Conservation (phyloP, 768 basidiomycete species). For the Phanerochaete carnosa region DNA sequence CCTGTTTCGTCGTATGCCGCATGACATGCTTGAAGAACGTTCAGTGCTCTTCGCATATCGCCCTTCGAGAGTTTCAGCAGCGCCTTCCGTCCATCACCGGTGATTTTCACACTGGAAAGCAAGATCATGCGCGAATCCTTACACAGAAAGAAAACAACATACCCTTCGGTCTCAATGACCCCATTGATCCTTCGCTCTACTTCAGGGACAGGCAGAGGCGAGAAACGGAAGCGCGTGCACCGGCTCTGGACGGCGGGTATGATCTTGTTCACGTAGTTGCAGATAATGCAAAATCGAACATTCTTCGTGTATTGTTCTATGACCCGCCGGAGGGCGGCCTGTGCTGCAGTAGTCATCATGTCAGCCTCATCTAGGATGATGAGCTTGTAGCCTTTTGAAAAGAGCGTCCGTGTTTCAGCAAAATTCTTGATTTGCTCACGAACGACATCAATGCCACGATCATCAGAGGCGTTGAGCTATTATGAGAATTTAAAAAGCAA, state of each 20-base stretch:
- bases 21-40: slow-evolving; percentile 96
- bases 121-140: background rate
- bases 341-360: slow-evolving; percentile 99
- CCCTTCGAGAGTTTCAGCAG: slow-evolving; percentile 93
- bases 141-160: slow-evolving; percentile 23
- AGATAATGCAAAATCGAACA: slow-evolving; percentile 98
- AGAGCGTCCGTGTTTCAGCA: slow-evolving; percentile 90
- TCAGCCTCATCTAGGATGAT: slow-evolving; percentile 99
- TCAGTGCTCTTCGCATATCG: slow-evolving; percentile 96
- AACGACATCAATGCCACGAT: slow-evolving; percentile 97
- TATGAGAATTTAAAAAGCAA: background rate
- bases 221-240: slow-evolving; percentile 96
- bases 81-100: slow-evolving; percentile 82
- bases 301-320: slow-evolving; percentile 99
- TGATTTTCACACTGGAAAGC: slow-evolving; percentile 71
- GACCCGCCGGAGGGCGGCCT: slow-evolving; percentile 92
- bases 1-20: slow-evolving; percentile 90
- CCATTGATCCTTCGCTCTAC: slow-evolving; percentile 78
- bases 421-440: slow-evolving; percentile 99
- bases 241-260: slow-evolving; percentile 97
- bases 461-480: slow-evolving; percentile 96
- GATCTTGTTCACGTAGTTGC: slow-evolving; percentile 99
- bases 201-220: slow-evolving; percentile 80
- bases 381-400: slow-evolving; percentile 92
- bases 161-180: slow-evolving; percentile 87